phyloP scores from a whole-genome alignment of 495 filamentous ascomycete species.

The Podospora tetraspora region DNA sequence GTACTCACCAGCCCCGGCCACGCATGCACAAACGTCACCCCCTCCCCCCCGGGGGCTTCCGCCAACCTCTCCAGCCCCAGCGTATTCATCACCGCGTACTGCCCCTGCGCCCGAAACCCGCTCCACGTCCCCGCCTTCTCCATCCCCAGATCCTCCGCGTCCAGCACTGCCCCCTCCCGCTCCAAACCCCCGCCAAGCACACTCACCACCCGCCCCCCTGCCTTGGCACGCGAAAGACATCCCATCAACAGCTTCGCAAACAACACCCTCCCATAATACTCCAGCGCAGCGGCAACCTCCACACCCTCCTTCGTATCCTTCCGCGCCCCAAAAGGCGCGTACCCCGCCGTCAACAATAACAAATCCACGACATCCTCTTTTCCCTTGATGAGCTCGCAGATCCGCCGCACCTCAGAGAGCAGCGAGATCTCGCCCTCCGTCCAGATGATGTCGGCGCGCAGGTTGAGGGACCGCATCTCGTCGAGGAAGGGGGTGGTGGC shows the following conservation, averaged over 20 bases:
- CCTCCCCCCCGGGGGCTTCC: conserved; percentile 23
- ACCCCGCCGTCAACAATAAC: conserved; percentile 37
- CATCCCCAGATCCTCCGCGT: conserved; percentile 33
- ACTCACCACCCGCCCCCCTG: conserved; percentile 26
- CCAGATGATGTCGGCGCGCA: background rate
- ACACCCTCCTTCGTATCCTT: conserved; percentile 28
- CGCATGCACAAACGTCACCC: conserved; percentile 34
- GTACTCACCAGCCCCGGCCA: conserved; percentile 36
- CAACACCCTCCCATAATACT: conserved; percentile 35
- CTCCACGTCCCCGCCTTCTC: conserved; percentile 30
- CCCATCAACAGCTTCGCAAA: conserved; percentile 13
- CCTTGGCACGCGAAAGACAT: conserved; percentile 14
- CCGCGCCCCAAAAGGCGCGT: conserved; percentile 31
- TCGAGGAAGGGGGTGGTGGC: background rate
- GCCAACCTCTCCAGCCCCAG: conserved; percentile 27
- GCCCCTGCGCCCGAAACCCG: conserved; percentile 16
- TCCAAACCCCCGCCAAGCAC: conserved; percentile 33
- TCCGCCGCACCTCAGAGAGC: background rate
- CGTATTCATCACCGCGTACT: conserved; percentile 19
- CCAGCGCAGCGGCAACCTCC: conserved; percentile 26
- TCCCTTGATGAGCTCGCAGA: background rate
- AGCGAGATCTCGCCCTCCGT: conserved; percentile 9
- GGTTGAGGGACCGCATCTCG: background rate
- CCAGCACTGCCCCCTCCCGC: conserved; percentile 9
- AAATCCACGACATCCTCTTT: conserved; percentile 30